Evolutionary conservation across 805 yeast genomes (phyloP), one percentile per base, ranked within the genome.

Genomic region (Candida loeiensis): DNA sequence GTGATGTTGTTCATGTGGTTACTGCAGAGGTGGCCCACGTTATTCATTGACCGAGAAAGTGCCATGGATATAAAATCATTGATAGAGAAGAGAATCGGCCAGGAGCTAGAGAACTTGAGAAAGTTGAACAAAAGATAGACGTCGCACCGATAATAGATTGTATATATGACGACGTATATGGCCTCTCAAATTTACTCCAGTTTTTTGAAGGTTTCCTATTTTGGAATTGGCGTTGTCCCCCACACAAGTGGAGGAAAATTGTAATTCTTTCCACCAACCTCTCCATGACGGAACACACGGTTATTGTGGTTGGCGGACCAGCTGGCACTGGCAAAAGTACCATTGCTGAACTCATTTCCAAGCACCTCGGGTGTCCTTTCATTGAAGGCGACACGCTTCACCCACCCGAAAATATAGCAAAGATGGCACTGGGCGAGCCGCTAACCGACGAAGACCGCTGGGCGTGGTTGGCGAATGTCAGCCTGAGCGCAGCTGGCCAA

Each of bases 291-390:
- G 30, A 13, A 17, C 27, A 28, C 27, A 37, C 40, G 0, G 77
- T 79, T 2, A 59, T 78, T 21, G 79, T 89, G 2, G 79, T 91
- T 6, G 96, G 95, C 9, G 99, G 99, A 0, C 96, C 98, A 0
- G 90, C 96, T 0, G 98, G 98, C 6, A 85, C 96, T 2, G 99
- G 99, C 1, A 93, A 93, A 58, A 73, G 95, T 16, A 86, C 96
- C 2, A 75, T 85, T 15, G 95, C 86, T 0, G 64, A 64, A 11
- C 53, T 59, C 8, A 53, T 90, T 15, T 59, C 82, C 0, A 44
- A 63, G 15, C 54, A 61, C 16, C 71, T 78, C 14, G 44, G 59
- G 2, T 70, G 82, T 36, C 70, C 79, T 2, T 89, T 76, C 55
- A 59, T 89, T 9, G 99, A 93, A 59, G 99, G 98, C 4, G 99